A percentile compares a stretch with the other conserved stretches of the same genome.
Conservation (phyloP, 2,329 filamentous ascomycete species). For the Colletotrichum musae region DNA sequence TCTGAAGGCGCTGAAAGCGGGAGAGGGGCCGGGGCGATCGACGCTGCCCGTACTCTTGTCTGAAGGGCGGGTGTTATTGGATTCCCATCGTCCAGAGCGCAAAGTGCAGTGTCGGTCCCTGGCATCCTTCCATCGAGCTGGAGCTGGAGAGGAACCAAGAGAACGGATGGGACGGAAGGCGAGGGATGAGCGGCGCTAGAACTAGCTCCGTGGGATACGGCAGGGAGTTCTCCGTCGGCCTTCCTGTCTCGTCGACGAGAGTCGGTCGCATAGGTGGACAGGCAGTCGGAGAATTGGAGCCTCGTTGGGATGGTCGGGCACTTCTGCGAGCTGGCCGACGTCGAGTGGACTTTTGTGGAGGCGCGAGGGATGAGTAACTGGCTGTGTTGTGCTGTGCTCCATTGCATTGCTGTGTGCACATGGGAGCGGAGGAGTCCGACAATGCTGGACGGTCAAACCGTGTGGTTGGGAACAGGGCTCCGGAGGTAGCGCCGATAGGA, state of each 20-base stretch:
- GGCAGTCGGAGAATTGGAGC: slow-evolving; percentile 19
- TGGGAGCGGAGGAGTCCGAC: background rate
- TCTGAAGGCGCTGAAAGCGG: slow-evolving; percentile 36
- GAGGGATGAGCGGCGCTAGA: slow-evolving; percentile 20
- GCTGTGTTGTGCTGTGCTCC: background rate
- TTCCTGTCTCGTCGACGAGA: slow-evolving; percentile 27
- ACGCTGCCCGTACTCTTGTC: slow-evolving; percentile 7
- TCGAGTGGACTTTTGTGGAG: slow-evolving; percentile 13
- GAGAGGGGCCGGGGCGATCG: slow-evolving; percentile 32
- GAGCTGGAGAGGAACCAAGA: slow-evolving; percentile 10
- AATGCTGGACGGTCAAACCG: background rate
- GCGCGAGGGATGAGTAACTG: background rate
- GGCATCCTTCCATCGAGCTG: background rate
- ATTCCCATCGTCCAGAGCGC: background rate
- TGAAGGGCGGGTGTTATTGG: slow-evolving; percentile 5
- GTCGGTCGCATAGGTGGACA: slow-evolving; percentile 18
- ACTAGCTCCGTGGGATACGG: slow-evolving; percentile 15
- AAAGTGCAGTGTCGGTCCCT: background rate
- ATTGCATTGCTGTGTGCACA: background rate
- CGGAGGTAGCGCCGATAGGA: slow-evolving; percentile 2
- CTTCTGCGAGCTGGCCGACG: slow-evolving; percentile 10
- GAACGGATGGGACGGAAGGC: slow-evolving; percentile 27
- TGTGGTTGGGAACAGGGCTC: background rate
- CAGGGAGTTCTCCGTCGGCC: slow-evolving; percentile 17
- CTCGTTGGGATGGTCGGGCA: slow-evolving; percentile 8